These are phyloP conservation scores for Elongisporangium prolatum DNA, from an alignment of 352 stramenopile genomes.

Conservation along the genomic window DNA sequence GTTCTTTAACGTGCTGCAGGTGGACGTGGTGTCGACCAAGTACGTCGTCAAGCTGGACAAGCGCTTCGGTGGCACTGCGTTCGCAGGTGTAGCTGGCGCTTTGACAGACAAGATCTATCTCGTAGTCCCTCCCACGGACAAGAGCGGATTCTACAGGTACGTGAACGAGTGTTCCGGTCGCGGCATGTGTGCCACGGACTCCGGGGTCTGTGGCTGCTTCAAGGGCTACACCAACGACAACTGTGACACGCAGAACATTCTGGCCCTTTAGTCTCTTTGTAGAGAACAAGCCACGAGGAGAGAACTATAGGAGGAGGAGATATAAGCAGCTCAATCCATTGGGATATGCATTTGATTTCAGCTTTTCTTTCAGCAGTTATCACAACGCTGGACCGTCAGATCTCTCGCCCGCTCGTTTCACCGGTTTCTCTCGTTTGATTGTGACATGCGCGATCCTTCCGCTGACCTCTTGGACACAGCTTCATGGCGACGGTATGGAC, in stretches of 20 bases:
- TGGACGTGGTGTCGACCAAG: background rate
- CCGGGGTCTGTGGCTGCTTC: slow-evolving; percentile 82
- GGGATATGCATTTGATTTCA: too few species aligned
- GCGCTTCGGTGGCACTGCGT: slow-evolving; percentile 35
- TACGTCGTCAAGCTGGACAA: slow-evolving; percentile 29
- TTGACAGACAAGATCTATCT: slow-evolving; percentile 16
- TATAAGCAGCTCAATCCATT: too few species aligned
- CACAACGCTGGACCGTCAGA: too few species aligned
- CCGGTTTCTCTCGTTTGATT: too few species aligned
- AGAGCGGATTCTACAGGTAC: slow-evolving; percentile 53
- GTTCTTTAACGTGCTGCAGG: slow-evolving; percentile 37
- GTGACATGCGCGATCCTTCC: too few species aligned
- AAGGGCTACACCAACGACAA: slow-evolving; percentile 88
- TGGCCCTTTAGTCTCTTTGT: slow-evolving; percentile 51
- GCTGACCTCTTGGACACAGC: too few species aligned
- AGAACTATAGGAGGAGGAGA: too few species aligned
- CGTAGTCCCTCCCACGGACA: slow-evolving; percentile 17
- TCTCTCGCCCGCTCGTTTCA: too few species aligned
- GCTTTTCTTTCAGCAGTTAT: too few species aligned
- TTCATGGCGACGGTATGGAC: too few species aligned
- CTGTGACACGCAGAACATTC: slow-evolving; percentile 79
- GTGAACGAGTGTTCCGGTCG: slow-evolving; percentile 70
- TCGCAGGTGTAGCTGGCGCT: slow-evolving; percentile 9
- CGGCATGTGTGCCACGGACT: slow-evolving; percentile 58
- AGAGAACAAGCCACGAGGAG: too few species aligned